Percentiles rank a stretch among this genome's conserved stretches.
Conservation (phyloP, 148 eudicot species). For the Simmondsia chinensis region DNA sequence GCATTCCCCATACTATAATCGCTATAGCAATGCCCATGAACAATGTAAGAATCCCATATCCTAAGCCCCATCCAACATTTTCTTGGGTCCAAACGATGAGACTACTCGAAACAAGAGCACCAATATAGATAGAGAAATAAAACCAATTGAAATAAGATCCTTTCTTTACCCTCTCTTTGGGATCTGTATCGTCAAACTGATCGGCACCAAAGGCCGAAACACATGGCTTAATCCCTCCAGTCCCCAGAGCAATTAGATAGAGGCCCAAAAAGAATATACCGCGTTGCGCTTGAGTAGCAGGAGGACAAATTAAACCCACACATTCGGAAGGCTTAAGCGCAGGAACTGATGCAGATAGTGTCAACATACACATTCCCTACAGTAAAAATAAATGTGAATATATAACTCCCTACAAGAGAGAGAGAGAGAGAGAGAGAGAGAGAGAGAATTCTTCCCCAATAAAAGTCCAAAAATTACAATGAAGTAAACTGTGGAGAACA, state of each 20-base stretch:
- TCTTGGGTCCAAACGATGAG: conserved; percentile 13
- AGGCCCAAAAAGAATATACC: conserved; percentile 12
- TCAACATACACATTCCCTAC: conserved; percentile 9
- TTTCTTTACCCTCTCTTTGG: conserved; percentile 15
- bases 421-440: not conserved
- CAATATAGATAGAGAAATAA: conserved; percentile 16
- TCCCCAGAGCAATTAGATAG: conserved; percentile 17
- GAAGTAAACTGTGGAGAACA: conserved; percentile 44
- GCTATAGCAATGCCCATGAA: conserved; percentile 11
- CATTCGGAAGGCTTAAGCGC: not conserved
- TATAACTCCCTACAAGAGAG: not conserved
- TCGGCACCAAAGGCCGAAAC: conserved; percentile 23
- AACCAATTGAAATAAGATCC: conserved; percentile 20
- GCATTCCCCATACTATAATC: conserved; percentile 7
- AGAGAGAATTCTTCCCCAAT: too few species aligned
- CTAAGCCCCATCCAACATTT: conserved; percentile 12
- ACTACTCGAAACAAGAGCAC: conserved; percentile 9
- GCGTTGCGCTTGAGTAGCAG: too few species aligned
- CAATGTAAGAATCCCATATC: conserved; percentile 12
- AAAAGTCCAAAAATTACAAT: conserved; percentile 27
- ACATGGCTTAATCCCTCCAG: conserved; percentile 21
- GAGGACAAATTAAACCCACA: too few species aligned
- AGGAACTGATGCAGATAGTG: conserved; percentile 27
- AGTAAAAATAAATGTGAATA: too few species aligned
- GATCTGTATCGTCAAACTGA: conserved; percentile 18